These are phyloP conservation scores for Smithsoniella earleae DNA, from an alignment of 163 green algal species.

Conservation along the genomic window DNA sequence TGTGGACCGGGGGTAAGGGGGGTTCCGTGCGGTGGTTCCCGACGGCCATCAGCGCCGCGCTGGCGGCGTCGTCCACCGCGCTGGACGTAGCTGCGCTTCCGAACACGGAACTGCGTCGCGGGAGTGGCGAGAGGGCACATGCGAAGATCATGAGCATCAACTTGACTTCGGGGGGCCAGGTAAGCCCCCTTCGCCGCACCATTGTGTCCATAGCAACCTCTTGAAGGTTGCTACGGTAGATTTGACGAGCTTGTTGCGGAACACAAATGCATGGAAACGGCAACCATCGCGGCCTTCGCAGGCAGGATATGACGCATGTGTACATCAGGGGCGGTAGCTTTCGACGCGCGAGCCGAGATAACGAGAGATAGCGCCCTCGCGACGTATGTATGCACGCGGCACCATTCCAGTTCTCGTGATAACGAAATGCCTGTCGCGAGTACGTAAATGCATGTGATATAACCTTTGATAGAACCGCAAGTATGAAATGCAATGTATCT, in stretches of 20 bases:
- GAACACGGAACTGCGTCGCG: constrained; percentile 9
- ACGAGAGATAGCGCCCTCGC: too few relatives aligned
- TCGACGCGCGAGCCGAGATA: too few relatives aligned
- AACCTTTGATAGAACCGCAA: too few relatives aligned
- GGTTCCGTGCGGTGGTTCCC: constrained; percentile 24
- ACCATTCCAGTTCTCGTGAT: too few relatives aligned
- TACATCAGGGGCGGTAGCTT: too few relatives aligned
- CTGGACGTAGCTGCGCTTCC: background rate
- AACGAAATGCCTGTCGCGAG: too few relatives aligned
- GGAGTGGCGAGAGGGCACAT: constrained; percentile 9
- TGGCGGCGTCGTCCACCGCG: background rate
- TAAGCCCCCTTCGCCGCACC: background rate
- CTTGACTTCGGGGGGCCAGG: background rate
- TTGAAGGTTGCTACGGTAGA: background rate
- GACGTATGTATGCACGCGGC: too few relatives aligned
- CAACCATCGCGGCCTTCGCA: too few relatives aligned
- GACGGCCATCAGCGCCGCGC: background rate
- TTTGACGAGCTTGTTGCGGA: too few relatives aligned
- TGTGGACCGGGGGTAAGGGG: background rate
- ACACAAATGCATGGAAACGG: background rate
- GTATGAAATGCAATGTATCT: too few relatives aligned
- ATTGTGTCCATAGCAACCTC: background rate
- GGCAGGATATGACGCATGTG: too few relatives aligned
- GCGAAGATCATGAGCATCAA: background rate
- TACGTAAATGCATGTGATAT: too few relatives aligned